Base-by-base conservation (phyloP, 257 asterid species). In the Przewalskia tangutica region DNA sequence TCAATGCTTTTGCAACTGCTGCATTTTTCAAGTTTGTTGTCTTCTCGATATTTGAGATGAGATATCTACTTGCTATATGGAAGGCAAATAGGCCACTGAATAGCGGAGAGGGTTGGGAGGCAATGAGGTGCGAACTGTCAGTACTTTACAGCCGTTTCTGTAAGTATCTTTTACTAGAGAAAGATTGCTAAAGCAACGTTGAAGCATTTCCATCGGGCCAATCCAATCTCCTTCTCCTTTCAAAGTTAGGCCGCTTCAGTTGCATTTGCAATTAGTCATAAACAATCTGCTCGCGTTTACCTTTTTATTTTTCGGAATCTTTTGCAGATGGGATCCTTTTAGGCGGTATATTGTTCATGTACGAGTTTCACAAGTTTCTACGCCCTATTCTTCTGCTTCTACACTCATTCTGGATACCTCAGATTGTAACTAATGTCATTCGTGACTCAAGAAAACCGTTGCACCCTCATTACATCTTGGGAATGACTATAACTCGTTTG, bases 21-120 rank as follows among this genome's bases (percentile, higher is more conserved):
- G 98, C 99, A 59, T 94, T 95, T 85, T 95, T 95, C 97, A 95
- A 95, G 88, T 95, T 95, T 77, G 98, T 95, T 80, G 99, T 95
- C 82, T 95, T 95, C 89, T 95, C 99, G 36, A 94, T 95, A 82
- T 95, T 95, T 84, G 99, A 95, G 89, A 95, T 96, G 99, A 90
- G 98, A 63, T 96, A 94, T 88, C 97, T 96, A 79, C 97, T 96
- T 59, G 98, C 98, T 16, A 94, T 96, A 87, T 94, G 98, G 98
- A 96, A 94, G 86, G 98, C 98, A 54, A 92, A 93, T 84, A 87
- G 98, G 83, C 97, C 99, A 9, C 8, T 86, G 77, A 91, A 86
- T 83, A 91, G 86, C 79, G 98, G 97, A 80, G 98, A 96, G 80
- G 94, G 92, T 83, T 96, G 97, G 99, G 99, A 96, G 83, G 88